phyloP scores from a whole-genome alignment of 202 grass and related monocot genomes.

The Thinopyrum obtusiflorum region DNA sequence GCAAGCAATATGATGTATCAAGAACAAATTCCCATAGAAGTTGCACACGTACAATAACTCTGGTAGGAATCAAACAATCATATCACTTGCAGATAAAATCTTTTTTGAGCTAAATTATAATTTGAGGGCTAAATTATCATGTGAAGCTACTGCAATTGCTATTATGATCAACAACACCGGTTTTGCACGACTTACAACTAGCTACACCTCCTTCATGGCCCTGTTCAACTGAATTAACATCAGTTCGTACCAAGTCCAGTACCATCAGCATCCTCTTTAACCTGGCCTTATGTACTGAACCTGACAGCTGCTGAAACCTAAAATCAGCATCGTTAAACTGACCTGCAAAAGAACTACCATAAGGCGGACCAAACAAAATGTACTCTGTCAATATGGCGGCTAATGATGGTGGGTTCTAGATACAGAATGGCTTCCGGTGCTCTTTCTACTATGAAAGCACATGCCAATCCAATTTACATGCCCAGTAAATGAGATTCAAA shows the following conservation, averaged over 20 bases:
- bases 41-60: no score
- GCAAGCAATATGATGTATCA: no score
- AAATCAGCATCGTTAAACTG: constrained; percentile 60
- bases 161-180: neutral
- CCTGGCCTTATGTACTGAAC: constrained; percentile 38
- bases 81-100: no score
- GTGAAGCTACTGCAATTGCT: neutral
- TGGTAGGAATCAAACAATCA: no score
- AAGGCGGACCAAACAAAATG: neutral
- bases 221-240: constrained; percentile 76
- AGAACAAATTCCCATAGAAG: no score
- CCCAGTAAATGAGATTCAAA: neutral
- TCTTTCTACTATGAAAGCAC: constrained; percentile 8
- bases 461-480: neutral
- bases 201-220: constrained; percentile 74
- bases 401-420: neutral
- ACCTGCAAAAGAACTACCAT: constrained; percentile 27
- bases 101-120: no score
- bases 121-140: no score
- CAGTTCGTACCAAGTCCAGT: constrained; percentile 61
- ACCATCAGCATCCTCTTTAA: neutral
- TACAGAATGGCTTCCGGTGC: neutral
- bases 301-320: constrained; percentile 70
- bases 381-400: neutral
- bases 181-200: constrained; percentile 51